A percentile compares a stretch with the other conserved stretches of the same genome.
phyloP scores from a whole-genome alignment of 23 red algal species.

The Agarophyton chilense region DNA sequence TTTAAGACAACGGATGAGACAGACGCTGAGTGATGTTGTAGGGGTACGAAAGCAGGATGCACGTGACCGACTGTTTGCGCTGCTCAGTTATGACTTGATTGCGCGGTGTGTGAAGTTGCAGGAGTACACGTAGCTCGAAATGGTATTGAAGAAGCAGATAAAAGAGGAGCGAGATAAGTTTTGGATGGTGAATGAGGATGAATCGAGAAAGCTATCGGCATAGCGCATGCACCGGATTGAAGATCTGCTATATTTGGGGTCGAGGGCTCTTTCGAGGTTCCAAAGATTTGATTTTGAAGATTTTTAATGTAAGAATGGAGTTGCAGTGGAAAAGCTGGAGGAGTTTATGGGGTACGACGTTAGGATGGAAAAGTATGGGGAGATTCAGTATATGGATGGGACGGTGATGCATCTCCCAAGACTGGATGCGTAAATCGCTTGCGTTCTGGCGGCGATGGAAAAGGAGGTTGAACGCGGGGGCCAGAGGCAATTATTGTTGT shows the following conservation, averaged over 20 bases:
- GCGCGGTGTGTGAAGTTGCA: background rate
- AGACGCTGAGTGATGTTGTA: background rate
- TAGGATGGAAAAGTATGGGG: background rate
- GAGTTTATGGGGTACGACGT: background rate
- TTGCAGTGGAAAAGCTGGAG: background rate
- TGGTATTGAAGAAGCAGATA: conserved; percentile 24
- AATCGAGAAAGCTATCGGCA: background rate
- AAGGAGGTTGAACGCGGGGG: background rate
- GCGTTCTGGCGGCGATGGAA: background rate
- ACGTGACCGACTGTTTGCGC: background rate
- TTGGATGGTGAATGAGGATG: background rate
- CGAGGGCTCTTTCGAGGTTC: background rate
- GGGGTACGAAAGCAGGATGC: background rate
- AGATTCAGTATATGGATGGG: background rate
- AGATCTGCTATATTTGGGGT: conserved; percentile 4
- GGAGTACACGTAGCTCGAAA: background rate
- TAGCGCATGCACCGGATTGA: background rate
- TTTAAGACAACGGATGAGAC: conserved; percentile 8
- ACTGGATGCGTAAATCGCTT: background rate
- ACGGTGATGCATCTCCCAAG: background rate
- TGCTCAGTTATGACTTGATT: conserved; percentile 22
- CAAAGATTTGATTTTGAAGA: background rate
- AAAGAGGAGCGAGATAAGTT: conserved; percentile 3
- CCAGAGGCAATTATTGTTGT: background rate
- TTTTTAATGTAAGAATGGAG: background rate